Evolutionary conservation across 2,329 filamentous ascomycete genomes (phyloP).

Genomic region (Verticillium alfalfae): DNA sequence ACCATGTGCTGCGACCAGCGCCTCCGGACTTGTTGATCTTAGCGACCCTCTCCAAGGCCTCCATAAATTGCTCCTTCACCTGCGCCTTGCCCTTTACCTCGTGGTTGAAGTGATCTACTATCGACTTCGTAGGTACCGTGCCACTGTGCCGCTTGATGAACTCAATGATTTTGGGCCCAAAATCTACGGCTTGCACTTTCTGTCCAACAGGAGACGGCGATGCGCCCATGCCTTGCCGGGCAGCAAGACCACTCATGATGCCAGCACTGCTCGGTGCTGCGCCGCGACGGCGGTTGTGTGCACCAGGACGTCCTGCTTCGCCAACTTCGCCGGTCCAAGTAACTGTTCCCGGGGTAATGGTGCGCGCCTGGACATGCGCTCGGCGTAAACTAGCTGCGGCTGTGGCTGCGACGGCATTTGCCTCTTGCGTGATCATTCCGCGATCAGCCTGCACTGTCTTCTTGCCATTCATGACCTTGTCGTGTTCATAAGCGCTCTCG

Average conservation of each 20-base stretch:
- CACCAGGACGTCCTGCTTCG: conserved; percentile 64
- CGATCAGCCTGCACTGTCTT: conserved; percentile 68
- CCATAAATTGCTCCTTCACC: conserved; percentile 71
- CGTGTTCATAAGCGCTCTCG: conserved; percentile 89
- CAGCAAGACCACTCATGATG: conserved; percentile 52
- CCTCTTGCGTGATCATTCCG: conserved; percentile 74
- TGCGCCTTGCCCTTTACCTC: conserved; percentile 55
- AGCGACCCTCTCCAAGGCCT: conserved; percentile 72
- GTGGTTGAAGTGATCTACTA: conserved; percentile 85
- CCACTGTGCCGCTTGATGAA: conserved; percentile 74
- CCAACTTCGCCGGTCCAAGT: conserved; percentile 92
- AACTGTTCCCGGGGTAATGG: conserved; percentile 74
- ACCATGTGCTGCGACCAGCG: conserved; percentile 48
- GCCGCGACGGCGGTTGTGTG: conserved; percentile 36
- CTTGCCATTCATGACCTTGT: conserved; percentile 78
- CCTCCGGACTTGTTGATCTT: conserved; percentile 56
- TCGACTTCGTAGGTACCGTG: conserved; percentile 72
- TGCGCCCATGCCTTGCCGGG: conserved; percentile 42
- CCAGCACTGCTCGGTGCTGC: conserved; percentile 48
- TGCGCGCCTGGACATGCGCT: conserved; percentile 66
- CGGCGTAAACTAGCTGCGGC: conserved; percentile 72
- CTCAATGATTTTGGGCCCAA: conserved; percentile 66
- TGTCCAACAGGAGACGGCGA: conserved; percentile 10
- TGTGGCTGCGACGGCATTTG: conserved; percentile 69
- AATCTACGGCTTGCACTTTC: conserved; percentile 45